Evolutionary conservation across 345 rosid species (phyloP), one percentile per base, ranked within the genome.

Genomic region (Trapa bicornis): DNA sequence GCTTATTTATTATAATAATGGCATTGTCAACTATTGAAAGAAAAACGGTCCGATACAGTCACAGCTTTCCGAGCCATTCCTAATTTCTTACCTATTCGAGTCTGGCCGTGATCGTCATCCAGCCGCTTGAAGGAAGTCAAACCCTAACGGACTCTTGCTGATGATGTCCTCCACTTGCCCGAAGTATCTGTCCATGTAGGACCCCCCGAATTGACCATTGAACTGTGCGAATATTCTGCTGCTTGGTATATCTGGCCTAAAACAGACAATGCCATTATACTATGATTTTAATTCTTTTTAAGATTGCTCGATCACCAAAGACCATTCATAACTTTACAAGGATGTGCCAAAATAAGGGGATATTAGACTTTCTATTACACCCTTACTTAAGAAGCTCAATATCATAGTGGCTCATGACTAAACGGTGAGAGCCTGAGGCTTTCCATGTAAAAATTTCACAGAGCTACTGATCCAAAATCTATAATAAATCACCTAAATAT

Each of bases 121-220:
- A 29, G 63, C 63, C 63, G 63, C 38, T 58, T 54, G 53, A 36
- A 35, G 75, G 70, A 80, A 81, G 84, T 68, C 80, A 84, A 65
- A 71, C 73, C 45, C 65, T 57, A 73, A 84, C 82, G 76, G 73
- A 67, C 79, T 22, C 29, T 68, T 67, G 47, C 47, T 67, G 74
- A 73, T 78, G 50, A 67, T 72, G 81, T 79, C 77, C 71, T 58
- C 35, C 63, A 58, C 37, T 58, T 58, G 63, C 63, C 32, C 5
- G 38, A 57, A 57, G 62, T 57, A 8, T 57, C 62, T 57, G 15
- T 29, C 11, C 62, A 73, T 72, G 48, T 3, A 16, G 45, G 14
- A 70, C 66, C 73, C 66, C 73, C 60, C 38, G 42, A 61, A 33
- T 45, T 61, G 82, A 84, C 82, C 64, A 42, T 32, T 72, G 69